A percentile compares a stretch with the other conserved stretches of the same genome.
phyloP scores from a whole-genome alignment of 805 yeast species.

The Nakazawaea ambrosiae region DNA sequence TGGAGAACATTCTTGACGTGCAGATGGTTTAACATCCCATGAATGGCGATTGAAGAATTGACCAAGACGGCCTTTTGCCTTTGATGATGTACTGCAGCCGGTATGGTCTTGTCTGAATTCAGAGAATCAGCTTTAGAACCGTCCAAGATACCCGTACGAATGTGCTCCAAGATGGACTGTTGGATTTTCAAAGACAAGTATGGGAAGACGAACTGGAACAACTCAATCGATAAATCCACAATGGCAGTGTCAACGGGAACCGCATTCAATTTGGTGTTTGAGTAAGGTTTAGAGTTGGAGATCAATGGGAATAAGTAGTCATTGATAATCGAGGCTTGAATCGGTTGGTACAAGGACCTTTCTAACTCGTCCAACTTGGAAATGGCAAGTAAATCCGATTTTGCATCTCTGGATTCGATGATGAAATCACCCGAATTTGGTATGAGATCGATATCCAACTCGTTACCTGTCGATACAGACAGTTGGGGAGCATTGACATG shows the following conservation, averaged over 20 bases:
- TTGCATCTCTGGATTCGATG: slow-evolving; percentile 24
- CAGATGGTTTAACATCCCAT: slow-evolving; percentile 36
- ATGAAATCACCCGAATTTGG: slow-evolving; percentile 19
- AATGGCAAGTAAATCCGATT: slow-evolving; percentile 20
- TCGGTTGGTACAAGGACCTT: slow-evolving; percentile 26
- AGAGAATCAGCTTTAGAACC: background rate
- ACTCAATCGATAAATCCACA: slow-evolving; percentile 73
- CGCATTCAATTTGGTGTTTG: slow-evolving; percentile 26
- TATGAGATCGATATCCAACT: slow-evolving; percentile 14
- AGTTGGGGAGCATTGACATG: slow-evolving; percentile 2
- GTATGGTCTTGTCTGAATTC: background rate
- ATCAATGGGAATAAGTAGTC: slow-evolving; percentile 29
- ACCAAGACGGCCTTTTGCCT: slow-evolving; percentile 43
- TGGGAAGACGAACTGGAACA: slow-evolving; percentile 68
- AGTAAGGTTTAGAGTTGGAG: slow-evolving; percentile 21
- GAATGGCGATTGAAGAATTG: slow-evolving; percentile 59
- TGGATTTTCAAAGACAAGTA: slow-evolving; percentile 72
- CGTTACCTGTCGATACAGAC: background rate
- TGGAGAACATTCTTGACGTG: slow-evolving; percentile 12
- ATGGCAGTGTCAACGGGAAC: slow-evolving; percentile 44
- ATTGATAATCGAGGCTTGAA: slow-evolving; percentile 31
- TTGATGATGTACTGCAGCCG: slow-evolving; percentile 3
- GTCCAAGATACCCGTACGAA: slow-evolving; percentile 39
- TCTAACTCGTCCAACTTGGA: slow-evolving; percentile 29
- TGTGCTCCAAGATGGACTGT: slow-evolving; percentile 76